Evolutionary conservation across 1,284 basidiomycete species (phyloP).

Genomic region (Anthracocystis setariae): DNA sequence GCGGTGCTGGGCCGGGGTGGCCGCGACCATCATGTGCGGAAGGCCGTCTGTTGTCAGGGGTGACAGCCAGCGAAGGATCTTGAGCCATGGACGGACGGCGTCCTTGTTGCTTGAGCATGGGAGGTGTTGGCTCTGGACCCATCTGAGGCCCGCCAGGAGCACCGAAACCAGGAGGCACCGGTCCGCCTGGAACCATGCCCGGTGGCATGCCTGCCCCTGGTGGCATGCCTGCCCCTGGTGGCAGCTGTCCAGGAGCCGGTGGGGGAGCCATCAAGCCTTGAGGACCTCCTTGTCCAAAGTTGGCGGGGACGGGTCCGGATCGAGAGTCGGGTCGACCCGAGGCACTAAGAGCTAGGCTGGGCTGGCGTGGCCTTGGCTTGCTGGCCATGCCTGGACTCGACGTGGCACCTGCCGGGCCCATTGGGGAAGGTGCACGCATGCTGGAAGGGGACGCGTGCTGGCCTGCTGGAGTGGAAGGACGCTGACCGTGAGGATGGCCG

Average conservation of each 20-base stretch:
- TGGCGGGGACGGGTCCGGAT: conserved; percentile 30
- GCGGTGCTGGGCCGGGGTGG: conserved; percentile 12
- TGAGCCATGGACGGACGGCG: conserved; percentile 38
- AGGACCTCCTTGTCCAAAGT: conserved; percentile 29
- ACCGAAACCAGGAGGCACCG: conserved; percentile 29
- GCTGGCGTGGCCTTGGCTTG: conserved; percentile 42
- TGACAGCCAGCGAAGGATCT: conserved; percentile 23
- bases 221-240: conserved; percentile 26
- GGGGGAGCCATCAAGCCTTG: conserved; percentile 48
- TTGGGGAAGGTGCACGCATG: conserved; percentile 50
- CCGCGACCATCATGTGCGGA: conserved; percentile 16
- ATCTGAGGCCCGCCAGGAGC: conserved; percentile 19
- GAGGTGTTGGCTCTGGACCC: conserved; percentile 18
- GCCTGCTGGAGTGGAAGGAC: conserved; percentile 35
- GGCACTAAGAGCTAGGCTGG: conserved; percentile 35
- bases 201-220: conserved; percentile 31
- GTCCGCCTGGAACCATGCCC: conserved; percentile 24
- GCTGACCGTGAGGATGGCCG: conserved; percentile 40
- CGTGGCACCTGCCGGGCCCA: conserved; percentile 30
- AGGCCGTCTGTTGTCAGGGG: conserved; percentile 25
- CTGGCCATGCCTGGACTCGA: conserved; percentile 37
- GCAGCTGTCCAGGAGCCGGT: conserved; percentile 43
- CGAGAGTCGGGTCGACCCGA: conserved; percentile 40
- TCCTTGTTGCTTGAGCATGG: conserved; percentile 40
- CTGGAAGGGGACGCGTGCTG: conserved; percentile 39